A percentile compares a stretch with the other conserved stretches of the same genome.
These are phyloP conservation scores for Cladobotryum protrusum DNA, from an alignment of 2,329 filamentous ascomycete species.

Conservation along the genomic window DNA sequence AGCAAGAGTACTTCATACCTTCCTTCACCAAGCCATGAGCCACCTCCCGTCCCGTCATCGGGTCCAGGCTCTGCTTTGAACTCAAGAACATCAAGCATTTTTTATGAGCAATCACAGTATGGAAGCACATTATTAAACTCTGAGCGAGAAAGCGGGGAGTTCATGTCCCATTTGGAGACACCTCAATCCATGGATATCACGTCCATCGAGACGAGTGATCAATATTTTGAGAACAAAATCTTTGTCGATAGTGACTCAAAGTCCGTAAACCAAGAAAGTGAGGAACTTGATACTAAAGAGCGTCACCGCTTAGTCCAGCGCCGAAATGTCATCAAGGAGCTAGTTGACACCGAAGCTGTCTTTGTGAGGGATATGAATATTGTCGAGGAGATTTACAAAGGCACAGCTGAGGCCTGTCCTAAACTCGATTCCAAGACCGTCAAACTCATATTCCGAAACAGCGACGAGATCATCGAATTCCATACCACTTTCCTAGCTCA, in stretches of 20 bases:
- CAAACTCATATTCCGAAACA: constrained; percentile 87
- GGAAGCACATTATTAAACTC: constrained; percentile 39
- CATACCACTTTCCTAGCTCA: constrained; percentile 73
- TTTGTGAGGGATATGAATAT: constrained; percentile 97
- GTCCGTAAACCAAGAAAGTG: constrained; percentile 30
- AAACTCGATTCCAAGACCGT: constrained; percentile 77
- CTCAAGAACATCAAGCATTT: constrained; percentile 36
- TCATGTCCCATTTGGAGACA: constrained; percentile 35
- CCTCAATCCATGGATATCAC: constrained; percentile 41
- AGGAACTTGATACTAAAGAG: constrained; percentile 45
- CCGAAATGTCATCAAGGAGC: constrained; percentile 79
- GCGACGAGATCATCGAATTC: constrained; percentile 82
- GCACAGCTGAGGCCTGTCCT: constrained; percentile 75
- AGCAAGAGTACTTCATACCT: constrained; percentile 25
- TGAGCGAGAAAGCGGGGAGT: constrained; percentile 40
- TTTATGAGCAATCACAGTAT: constrained; percentile 33
- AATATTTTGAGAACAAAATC: constrained; percentile 31
- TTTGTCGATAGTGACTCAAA: constrained; percentile 33
- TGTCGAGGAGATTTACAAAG: constrained; percentile 95
- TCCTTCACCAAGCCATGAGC: constrained; percentile 44
- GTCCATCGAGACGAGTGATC: constrained; percentile 39
- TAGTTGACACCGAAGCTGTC: constrained; percentile 85
- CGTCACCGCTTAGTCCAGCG: constrained; percentile 72
- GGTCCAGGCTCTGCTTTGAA: constrained; percentile 29
- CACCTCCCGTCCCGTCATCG: constrained; percentile 42